These are phyloP conservation scores for Emergomyces pasteurianus DNA, from an alignment of 2,329 filamentous ascomycete genomes.

Conservation along the genomic window DNA sequence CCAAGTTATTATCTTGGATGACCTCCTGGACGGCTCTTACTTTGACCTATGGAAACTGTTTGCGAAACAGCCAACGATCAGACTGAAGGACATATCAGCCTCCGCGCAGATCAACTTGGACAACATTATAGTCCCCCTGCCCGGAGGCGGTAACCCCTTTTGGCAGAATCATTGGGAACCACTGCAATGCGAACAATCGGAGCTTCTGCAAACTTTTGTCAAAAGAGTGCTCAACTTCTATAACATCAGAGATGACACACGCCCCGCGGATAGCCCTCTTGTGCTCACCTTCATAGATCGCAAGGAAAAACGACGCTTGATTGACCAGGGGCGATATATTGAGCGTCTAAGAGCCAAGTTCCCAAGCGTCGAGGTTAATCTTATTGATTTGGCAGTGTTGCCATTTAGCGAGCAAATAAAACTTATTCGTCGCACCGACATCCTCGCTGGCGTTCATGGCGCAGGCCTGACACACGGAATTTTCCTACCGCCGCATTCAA, in stretches of 20 bases:
- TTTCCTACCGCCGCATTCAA: slow-evolving; percentile 26
- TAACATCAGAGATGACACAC: slow-evolving; percentile 9
- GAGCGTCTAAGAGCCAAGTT: slow-evolving; percentile 14
- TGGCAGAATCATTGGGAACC: slow-evolving; percentile 33
- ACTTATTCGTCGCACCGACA: slow-evolving; percentile 26
- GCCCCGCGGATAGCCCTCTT: slow-evolving; percentile 1
- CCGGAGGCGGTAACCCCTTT: slow-evolving; percentile 31
- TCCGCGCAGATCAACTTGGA: slow-evolving; percentile 7
- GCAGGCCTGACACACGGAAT: slow-evolving; percentile 33
- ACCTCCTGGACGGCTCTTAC: slow-evolving; percentile 23
- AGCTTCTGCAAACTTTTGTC: slow-evolving; percentile 22
- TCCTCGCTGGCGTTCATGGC: slow-evolving; percentile 36
- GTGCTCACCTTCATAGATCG: slow-evolving; percentile 29
- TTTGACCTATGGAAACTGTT: slow-evolving; percentile 30
- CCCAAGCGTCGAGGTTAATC: slow-evolving; percentile 19
- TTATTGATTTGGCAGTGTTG: slow-evolving; percentile 30
- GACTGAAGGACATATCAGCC: slow-evolving; percentile 16
- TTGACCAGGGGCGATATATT: slow-evolving; percentile 18
- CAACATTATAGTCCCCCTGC: slow-evolving; percentile 30
- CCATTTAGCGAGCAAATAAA: slow-evolving; percentile 27
- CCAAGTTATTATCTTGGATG: slow-evolving; percentile 28
- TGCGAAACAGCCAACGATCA: slow-evolving; percentile 19
- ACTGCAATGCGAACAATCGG: slow-evolving; percentile 20
- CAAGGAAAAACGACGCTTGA: slow-evolving; percentile 20
- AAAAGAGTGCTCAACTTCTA: slow-evolving; percentile 17